Evolutionary conservation across 768 basidiomycete genomes (phyloP), one percentile per base, ranked within the genome.

Genomic region (Lentinula raphanica): DNA sequence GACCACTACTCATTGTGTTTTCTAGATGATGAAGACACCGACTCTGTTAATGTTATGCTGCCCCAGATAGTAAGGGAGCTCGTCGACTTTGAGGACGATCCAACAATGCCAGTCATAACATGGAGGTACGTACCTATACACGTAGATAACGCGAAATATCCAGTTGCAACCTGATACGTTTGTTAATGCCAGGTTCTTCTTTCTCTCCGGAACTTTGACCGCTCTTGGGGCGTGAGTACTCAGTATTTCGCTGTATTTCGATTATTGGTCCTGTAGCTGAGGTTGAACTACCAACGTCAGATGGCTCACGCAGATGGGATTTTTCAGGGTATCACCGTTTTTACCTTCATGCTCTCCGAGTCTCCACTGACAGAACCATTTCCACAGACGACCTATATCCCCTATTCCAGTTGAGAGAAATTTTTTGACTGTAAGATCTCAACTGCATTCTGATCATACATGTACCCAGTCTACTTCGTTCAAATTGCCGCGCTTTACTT

Each of bases 331-430:
- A 49, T 8, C 59, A 36, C 12, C 23, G 32, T 13, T 36, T 23
- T 12, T 49, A n/a, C n/a, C n/a, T n/a, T n/a, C n/a, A n/a, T 23
- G 40, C 2, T 17, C 23, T 27, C 31, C n/a, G 7, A 17, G 1
- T 23, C 5, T 12, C 28, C 17, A 42, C 40, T 1, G 45, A 35
- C 23, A 51, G 12, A 15, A 32, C 29, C 5, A 8, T 2, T n/a
- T n/a, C n/a, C n/a, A n/a, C 49, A 67, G 66, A 67, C 66, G 39
- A 67, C 66, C 9, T 66, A 67, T 39, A 56, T 67, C 12, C 66
- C 66, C 4, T 67, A 67, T 31, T 66, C 65, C n/a, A 64, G 66
- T 66, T 40, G 25, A 56, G 23, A 1, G n/a, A n/a, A n/a, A n/a
- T n/a, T n/a, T n/a, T 44, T 7, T 23, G 13, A 25, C 19, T 44